Percentiles rank a stretch among this genome's conserved stretches.
Conservation (phyloP, 176 grass and related monocot species). For the Olyra latifolia region DNA sequence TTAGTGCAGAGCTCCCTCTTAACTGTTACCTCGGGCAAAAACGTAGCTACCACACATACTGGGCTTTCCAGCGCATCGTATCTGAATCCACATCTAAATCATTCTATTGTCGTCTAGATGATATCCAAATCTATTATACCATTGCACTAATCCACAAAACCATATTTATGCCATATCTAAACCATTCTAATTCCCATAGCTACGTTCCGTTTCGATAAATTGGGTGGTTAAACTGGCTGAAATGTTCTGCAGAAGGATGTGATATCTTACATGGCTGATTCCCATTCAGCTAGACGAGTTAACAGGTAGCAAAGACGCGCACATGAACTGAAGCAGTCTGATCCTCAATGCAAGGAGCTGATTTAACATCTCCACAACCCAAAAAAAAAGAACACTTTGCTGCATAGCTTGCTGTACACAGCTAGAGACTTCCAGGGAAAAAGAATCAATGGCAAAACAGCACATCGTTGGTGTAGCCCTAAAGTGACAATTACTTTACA, state of each 20-base stretch:
- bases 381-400: too few species aligned
- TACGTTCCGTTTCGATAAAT: background rate
- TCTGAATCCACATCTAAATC: too few species aligned
- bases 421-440: background rate
- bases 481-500: constrained; percentile 45
- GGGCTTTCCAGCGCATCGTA: too few species aligned
- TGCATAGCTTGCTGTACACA: background rate
- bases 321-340: background rate
- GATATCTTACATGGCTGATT: background rate
- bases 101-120: too few species aligned
- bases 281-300: background rate
- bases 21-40: too few species aligned
- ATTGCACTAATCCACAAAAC: too few species aligned
- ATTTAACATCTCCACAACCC: too few species aligned
- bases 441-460: background rate
- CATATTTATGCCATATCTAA: too few species aligned
- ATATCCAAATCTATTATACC: too few species aligned
- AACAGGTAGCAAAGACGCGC: background rate
- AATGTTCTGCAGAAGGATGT: background rate
- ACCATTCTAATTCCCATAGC: too few species aligned
- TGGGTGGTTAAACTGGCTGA: background rate
- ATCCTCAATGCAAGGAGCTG: background rate
- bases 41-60: too few species aligned
- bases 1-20: too few species aligned
- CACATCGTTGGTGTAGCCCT: background rate